Evolutionary conservation across 495 filamentous ascomycete genomes (phyloP), one percentile per base, ranked within the genome.

Genomic region (Hypomontagnella monticulosa): DNA sequence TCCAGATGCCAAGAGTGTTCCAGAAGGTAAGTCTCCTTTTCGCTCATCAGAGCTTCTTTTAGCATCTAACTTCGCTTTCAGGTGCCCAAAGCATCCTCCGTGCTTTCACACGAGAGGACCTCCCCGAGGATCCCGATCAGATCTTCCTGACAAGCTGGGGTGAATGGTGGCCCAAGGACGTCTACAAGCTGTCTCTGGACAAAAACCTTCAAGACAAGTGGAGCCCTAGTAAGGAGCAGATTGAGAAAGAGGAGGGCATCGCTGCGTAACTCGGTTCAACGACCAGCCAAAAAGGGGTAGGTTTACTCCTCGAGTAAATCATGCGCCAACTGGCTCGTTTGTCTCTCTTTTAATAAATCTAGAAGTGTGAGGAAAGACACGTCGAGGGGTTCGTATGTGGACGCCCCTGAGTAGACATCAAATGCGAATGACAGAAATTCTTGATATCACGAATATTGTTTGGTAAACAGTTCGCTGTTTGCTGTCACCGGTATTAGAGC

Each of bases 101-200:
- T 3, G 80, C 80, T 5, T 78, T 82, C 41, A 75, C 71, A 9
- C 53, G 74, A 4, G 71, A 79, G 23, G 78, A 81, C 46, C 60
- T 81, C 41, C 80, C 80, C 20, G 75, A 76, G 40, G 80, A 82
- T 36, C 75, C 77, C 0, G 75, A 81, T 11, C 75, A 74, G 58
- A 76, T 82, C 36, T 81, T 81, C 65, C 51, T 82, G 14, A 81
- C 79, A 0, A 79, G 75, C 44, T 81, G 78, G 79, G 80, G 80
- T 14, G 79, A 82, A 63, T 82, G 78, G 77, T 82, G 80, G 79
- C 14, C 50, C 1, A 80, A 78, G 58, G 75, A 80, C n/a, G 67
- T 76, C 12, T 76, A 75, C 15, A 53, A 43, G 14, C 62, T 66
- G 4, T 65, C 68, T 2, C 73, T 81, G 1, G 75, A 82, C 54